Conservation (phyloP, 768 basidiomycete genomes). For the Suillus variegatus region DNA sequence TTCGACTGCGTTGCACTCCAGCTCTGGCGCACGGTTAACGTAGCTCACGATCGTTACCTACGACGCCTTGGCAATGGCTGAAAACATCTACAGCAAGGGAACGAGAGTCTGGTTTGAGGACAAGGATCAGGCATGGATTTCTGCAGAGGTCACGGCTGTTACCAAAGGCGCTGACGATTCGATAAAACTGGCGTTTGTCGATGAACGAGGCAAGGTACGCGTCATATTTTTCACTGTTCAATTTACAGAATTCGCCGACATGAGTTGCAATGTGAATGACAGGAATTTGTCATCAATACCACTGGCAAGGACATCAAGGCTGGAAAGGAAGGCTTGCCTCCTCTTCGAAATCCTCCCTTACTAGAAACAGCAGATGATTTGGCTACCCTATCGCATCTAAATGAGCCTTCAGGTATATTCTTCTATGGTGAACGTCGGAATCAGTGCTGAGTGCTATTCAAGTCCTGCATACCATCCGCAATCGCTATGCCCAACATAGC, state of each 20-base stretch:
- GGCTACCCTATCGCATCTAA: slow-evolving; percentile 95
- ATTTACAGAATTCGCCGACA: slow-evolving; percentile 6
- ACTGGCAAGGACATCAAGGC: slow-evolving; percentile 80
- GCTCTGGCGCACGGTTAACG: slow-evolving; percentile 5
- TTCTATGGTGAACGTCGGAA: neutral
- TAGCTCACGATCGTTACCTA: slow-evolving; percentile 18
- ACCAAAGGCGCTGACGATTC: slow-evolving; percentile 66
- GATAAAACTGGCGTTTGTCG: slow-evolving; percentile 82
- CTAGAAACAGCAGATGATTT: slow-evolving; percentile 97
- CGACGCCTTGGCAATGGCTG: slow-evolving; percentile 60
- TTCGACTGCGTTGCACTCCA: slow-evolving; percentile 2
- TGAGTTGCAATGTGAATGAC: slow-evolving; percentile 5
- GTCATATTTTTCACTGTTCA: slow-evolving; percentile 14
- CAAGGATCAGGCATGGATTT: slow-evolving; percentile 93
- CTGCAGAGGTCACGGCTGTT: slow-evolving; percentile 76
- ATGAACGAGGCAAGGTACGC: slow-evolving; percentile 89
- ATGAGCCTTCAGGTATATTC: slow-evolving; percentile 89
- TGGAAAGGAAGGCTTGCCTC: slow-evolving; percentile 80
- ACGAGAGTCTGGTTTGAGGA: slow-evolving; percentile 93
- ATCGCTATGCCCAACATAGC: slow-evolving; percentile 94
- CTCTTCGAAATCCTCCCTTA: slow-evolving; percentile 93
- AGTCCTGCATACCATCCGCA: slow-evolving; percentile 97
- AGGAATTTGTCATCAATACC: slow-evolving; percentile 83
- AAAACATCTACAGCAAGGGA: slow-evolving; percentile 90
- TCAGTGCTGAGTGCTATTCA: slow-evolving; percentile 8